Base-by-base conservation (phyloP, 2,329 filamentous ascomycete genomes). In the Laburnicola sp. region DNA sequence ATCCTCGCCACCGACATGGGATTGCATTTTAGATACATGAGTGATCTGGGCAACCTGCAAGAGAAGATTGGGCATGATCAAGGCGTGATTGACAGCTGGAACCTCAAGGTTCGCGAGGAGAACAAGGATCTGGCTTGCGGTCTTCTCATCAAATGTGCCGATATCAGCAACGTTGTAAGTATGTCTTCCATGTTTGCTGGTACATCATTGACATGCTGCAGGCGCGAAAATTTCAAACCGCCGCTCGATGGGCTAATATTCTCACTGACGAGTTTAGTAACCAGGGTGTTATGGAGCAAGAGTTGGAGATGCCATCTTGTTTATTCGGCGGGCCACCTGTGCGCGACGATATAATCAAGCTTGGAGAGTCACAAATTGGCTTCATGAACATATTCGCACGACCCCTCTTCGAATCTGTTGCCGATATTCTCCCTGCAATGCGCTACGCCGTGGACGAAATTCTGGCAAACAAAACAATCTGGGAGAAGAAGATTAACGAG, bases 1-100 rank as follows among this genome's bases (percentile, higher is more conserved):
- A 97, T 99, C 53, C 78, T 99, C 23, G 91, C 94, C 2, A 99
- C 94, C 0, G 94, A 99, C 67, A 99, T 99, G 94, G 91, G 91
- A 6, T 76, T 96, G 5, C 94, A 99, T 74, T 96, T 96, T 64
- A 91, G 95, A 64, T 99, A 97, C 73, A 97, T 97, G 91, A 86
- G 87, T 66, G 89, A 88, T 69, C 78, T 97, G 35, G 85, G 83
- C n/a, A 86, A 87, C 56, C 75, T 96, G 45, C 91, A 96, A 72
- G 83, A 88, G 54, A 92, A 88, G 69, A 80, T 95, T 8, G 81
- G 85, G 35, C 83, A 84, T 34, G 86, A 85, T 60, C 79, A 85
- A 49, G 81, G 79, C 43, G 75, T 75, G 4, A 82, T 84, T 3
- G 85, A 90, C 50, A 83, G 82, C 6, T 97, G 91, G 91, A 87